A percentile compares a stretch with the other conserved stretches of the same genome.
Conservation (phyloP, 169 alveolate genomes). For the Cryptosporidium parvum region DNA sequence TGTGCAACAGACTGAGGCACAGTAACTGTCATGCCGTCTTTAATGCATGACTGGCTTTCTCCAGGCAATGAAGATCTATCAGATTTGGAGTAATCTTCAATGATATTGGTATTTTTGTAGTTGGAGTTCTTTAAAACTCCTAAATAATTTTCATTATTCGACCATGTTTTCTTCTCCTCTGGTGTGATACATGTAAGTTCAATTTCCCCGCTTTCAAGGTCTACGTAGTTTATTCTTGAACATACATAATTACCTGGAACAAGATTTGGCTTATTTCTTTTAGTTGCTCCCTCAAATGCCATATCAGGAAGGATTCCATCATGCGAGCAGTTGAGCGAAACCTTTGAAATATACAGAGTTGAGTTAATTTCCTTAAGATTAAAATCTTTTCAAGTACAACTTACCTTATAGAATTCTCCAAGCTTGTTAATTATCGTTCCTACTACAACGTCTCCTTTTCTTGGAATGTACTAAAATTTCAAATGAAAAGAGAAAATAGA, state of each 20-base stretch:
- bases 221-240: conserved; percentile 41
- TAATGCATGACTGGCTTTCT: conserved; percentile 40
- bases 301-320: conserved; percentile 47
- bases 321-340: conserved; percentile 34
- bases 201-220: conserved; percentile 55
- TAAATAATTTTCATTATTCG: conserved; percentile 66
- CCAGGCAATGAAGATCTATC: background rate
- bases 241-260: conserved; percentile 22
- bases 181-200: conserved; percentile 72
- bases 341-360: conserved; percentile 1
- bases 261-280: conserved; percentile 61
- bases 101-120: background rate
- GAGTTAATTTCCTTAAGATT: background rate
- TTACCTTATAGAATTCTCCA: conserved; percentile 66
- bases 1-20: conserved; percentile 45
- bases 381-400: background rate
- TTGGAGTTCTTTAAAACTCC: conserved; percentile 59
- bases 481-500: background rate
- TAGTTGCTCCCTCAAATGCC: conserved; percentile 77
- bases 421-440: conserved; percentile 38
- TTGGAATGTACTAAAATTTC: conserved; percentile 51
- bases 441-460: conserved; percentile 52
- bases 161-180: conserved; percentile 66
- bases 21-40: conserved; percentile 52
- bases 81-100: conserved; percentile 10